phyloP scores from a whole-genome alignment of 2,329 filamentous ascomycete genomes.

The Mycosphaerella sp. region DNA sequence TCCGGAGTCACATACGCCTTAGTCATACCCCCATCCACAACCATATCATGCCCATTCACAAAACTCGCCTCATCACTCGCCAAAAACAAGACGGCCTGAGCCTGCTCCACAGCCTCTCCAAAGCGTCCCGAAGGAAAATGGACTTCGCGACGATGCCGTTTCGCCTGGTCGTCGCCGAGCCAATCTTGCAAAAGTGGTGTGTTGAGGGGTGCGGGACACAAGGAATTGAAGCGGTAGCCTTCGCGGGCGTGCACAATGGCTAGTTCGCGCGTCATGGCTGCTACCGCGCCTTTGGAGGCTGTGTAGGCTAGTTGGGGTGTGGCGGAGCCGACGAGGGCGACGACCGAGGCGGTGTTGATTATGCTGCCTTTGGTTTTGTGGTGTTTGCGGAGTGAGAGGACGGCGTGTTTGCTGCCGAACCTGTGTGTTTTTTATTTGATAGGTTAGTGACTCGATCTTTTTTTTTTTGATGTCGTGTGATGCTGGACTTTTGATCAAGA shows the following conservation, averaged over 20 bases:
- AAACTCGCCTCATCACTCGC: slow-evolving; percentile 85
- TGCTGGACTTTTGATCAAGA: background rate
- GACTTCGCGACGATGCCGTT: slow-evolving; percentile 74
- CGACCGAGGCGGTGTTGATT: slow-evolving; percentile 88
- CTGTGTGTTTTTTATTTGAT: background rate
- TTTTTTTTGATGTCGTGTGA: too few species aligned
- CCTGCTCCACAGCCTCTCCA: slow-evolving; percentile 90
- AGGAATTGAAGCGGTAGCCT: slow-evolving; percentile 79
- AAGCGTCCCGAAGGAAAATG: slow-evolving; percentile 87
- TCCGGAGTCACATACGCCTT: slow-evolving; percentile 73
- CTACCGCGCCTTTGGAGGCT: slow-evolving; percentile 84
- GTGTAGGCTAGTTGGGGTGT: slow-evolving; percentile 91
- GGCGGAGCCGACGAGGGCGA: slow-evolving; percentile 78
- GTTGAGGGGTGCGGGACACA: slow-evolving; percentile 88
- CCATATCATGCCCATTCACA: slow-evolving; percentile 85
- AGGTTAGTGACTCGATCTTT: too few species aligned
- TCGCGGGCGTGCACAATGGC: slow-evolving; percentile 89
- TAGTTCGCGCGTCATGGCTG: slow-evolving; percentile 82
- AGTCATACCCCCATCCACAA: slow-evolving; percentile 92
- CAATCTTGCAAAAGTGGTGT: slow-evolving; percentile 88
- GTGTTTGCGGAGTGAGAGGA: slow-evolving; percentile 71
- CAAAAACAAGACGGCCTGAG: slow-evolving; percentile 79
- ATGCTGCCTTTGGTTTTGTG: slow-evolving; percentile 73
- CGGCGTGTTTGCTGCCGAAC: slow-evolving; percentile 85
- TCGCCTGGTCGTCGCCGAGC: slow-evolving; percentile 78